Conservation (phyloP, 768 basidiomycete species). For the Mrakia blollopis region DNA sequence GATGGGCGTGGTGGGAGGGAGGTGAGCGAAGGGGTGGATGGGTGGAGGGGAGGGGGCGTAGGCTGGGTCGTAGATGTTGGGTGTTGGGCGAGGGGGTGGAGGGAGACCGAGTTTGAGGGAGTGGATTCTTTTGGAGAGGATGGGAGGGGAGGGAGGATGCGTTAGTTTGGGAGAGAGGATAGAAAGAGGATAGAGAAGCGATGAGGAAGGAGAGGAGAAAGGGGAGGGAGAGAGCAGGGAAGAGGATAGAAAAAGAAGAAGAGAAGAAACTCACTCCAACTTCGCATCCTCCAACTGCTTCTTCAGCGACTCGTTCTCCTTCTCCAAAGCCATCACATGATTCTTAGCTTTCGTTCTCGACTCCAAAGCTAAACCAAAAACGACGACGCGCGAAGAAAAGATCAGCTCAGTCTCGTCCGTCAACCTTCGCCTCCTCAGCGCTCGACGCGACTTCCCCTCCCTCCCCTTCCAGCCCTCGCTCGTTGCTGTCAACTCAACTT, state of each 20-base stretch:
- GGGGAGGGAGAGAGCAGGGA: neutral
- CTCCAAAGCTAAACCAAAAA: neutral
- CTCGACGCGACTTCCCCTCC: neutral
- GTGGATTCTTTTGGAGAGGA: neutral
- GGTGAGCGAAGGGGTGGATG: constrained; percentile 10
- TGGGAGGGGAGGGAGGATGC: neutral
- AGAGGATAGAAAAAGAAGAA: neutral
- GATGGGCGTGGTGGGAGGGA: neutral
- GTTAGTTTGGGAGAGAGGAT: neutral
- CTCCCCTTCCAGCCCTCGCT: neutral
- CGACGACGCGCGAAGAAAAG: neutral
- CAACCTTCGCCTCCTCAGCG: too few relatives aligned
- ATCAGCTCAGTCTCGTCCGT: neutral
- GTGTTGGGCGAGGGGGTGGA: constrained; percentile 1
- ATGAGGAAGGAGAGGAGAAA: neutral
- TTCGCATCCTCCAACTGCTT: neutral
- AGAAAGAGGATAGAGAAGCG: neutral
- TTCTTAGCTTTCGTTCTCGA: constrained; percentile 1
- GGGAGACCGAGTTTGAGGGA: neutral
- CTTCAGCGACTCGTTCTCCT: neutral
- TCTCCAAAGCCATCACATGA: neutral
- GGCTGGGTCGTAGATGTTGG: constrained; percentile 18
- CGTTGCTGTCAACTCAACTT: neutral
- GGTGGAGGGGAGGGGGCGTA: neutral
- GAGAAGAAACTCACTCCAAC: neutral